Percentiles rank a stretch among this genome's conserved stretches.
Conservation (phyloP, 345 rosid species). For the Eucalyptus fibrosa region DNA sequence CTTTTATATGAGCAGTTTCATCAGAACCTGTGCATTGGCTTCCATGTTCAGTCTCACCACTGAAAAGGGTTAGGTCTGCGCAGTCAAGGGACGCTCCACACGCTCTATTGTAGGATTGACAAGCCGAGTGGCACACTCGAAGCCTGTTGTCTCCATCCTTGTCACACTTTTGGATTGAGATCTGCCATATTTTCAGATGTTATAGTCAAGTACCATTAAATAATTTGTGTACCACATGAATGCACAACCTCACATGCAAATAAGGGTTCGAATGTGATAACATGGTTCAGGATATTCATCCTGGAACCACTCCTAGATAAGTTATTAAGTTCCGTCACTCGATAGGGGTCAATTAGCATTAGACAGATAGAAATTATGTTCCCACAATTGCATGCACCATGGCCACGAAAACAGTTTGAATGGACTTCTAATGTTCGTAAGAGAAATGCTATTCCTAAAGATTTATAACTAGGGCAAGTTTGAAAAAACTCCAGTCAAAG, state of each 20-base stretch:
- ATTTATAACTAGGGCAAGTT: not conserved
- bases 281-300: not conserved
- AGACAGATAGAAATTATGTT: not conserved
- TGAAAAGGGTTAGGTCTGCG: constrained; percentile 90
- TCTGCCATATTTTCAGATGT: constrained; percentile 25
- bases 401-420: not conserved
- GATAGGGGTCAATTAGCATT: not conserved
- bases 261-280: not conserved
- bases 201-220: not conserved
- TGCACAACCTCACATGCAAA: not conserved
- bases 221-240: not conserved
- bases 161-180: constrained; percentile 95
- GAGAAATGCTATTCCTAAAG: not conserved
- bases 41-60: constrained; percentile 62
- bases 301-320: not conserved
- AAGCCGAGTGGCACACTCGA: constrained; percentile 90
- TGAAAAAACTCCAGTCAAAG: not conserved
- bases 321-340: not conserved
- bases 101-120: constrained; percentile 77
- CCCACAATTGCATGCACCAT: not conserved
- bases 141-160: constrained; percentile 90
- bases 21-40: constrained; percentile 87
- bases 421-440: not conserved
- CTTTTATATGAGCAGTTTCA: constrained; percentile 9
- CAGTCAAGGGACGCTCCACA: constrained; percentile 99